These are phyloP conservation scores for Apiotrichum veenhuisii DNA, from an alignment of 1,284 basidiomycete species.

Conservation along the genomic window DNA sequence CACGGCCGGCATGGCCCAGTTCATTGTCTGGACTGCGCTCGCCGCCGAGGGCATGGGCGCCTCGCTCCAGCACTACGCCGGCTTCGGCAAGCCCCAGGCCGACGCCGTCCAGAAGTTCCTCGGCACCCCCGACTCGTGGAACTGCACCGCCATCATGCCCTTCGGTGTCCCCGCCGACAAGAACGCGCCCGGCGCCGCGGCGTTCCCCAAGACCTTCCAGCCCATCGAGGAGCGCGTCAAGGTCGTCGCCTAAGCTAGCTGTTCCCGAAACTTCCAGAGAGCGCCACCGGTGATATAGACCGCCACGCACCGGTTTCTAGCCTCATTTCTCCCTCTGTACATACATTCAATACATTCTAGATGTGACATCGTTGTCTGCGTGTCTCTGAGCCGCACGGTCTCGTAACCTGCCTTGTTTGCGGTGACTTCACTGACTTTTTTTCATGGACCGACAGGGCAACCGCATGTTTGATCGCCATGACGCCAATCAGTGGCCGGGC, in stretches of 20 bases:
- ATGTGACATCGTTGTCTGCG: too few species aligned
- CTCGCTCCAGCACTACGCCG: conserved; percentile 39
- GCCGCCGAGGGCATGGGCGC: conserved; percentile 47
- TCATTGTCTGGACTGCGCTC: conserved; percentile 47
- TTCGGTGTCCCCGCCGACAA: conserved; percentile 39
- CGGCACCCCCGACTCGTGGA: conserved; percentile 41
- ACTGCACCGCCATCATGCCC: conserved; percentile 45
- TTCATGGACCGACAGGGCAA: too few species aligned
- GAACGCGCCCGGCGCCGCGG: conserved; percentile 10
- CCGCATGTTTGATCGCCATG: too few species aligned
- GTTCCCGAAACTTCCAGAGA: background rate
- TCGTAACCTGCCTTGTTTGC: too few species aligned
- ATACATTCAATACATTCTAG: too few species aligned
- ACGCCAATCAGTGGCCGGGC: too few species aligned
- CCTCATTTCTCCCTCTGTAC: too few species aligned
- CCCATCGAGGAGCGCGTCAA: conserved; percentile 16
- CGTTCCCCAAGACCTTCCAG: conserved; percentile 31
- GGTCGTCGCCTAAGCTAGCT: conserved; percentile 1
- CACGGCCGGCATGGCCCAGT: conserved; percentile 39
- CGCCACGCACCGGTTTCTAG: too few species aligned
- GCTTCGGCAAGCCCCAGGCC: conserved; percentile 20
- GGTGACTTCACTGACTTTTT: too few species aligned
- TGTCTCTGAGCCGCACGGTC: too few species aligned
- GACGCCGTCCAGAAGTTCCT: conserved; percentile 35
- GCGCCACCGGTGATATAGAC: background rate